Conservation (phyloP, 2,329 filamentous ascomycete genomes). For the Exophiala sp. region DNA sequence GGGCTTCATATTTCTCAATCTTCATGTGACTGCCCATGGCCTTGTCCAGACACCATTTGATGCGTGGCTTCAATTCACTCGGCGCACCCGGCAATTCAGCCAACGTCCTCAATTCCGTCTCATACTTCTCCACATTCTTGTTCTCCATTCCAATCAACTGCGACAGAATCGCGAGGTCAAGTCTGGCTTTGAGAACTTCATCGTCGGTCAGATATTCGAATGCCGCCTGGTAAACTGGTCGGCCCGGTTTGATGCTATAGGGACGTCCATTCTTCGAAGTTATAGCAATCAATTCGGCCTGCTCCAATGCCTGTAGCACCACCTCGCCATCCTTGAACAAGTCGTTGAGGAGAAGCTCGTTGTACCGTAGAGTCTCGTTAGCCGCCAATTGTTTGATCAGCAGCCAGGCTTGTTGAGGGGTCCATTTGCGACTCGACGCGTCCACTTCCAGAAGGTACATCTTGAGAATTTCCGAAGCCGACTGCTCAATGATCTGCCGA, state of each 20-base stretch:
- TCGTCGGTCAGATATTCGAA: conserved; percentile 69
- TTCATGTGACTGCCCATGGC: conserved; percentile 66
- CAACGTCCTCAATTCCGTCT: conserved; percentile 68
- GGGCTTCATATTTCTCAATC: conserved; percentile 65
- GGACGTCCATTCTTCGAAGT: conserved; percentile 69
- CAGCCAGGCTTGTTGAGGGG: conserved; percentile 80
- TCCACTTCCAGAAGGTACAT: conserved; percentile 70
- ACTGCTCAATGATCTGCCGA: conserved; percentile 80
- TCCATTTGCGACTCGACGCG: conserved; percentile 61
- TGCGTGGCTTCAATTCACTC: conserved; percentile 57
- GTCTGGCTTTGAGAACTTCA: conserved; percentile 62
- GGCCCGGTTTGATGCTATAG: conserved; percentile 68
- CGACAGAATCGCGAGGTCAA: conserved; percentile 64
- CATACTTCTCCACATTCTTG: conserved; percentile 68
- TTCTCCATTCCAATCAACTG: conserved; percentile 67
- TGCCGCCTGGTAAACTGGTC: conserved; percentile 78
- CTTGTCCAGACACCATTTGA: conserved; percentile 69
- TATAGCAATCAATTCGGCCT: conserved; percentile 79
- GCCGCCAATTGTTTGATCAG: conserved; percentile 71
- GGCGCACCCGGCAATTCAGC: conserved; percentile 66
- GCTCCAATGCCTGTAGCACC: conserved; percentile 72
- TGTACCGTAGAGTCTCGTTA: conserved; percentile 65
- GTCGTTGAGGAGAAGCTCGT: conserved; percentile 72
- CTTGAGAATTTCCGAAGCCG: conserved; percentile 83
- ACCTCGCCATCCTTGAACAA: conserved; percentile 71